Percentiles rank a stretch among this genome's conserved stretches.
phyloP scores from a whole-genome alignment of 495 filamentous ascomycete genomes.

The Hypoxylon rickii region DNA sequence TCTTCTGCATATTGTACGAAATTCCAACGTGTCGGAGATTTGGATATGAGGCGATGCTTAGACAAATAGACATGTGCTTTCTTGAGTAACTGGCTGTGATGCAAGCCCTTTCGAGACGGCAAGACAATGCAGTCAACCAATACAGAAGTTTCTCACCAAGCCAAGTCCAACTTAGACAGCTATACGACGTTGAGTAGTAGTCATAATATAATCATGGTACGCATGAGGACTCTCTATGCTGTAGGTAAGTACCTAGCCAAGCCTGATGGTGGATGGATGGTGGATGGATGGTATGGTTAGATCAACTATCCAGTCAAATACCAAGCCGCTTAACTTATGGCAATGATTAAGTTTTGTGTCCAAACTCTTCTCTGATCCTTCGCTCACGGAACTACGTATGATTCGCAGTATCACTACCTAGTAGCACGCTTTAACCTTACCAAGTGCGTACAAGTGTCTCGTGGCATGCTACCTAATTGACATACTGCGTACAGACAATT shows the following conservation, averaged over 20 bases:
- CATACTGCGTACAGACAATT: too few species aligned
- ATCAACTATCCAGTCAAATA: neutral
- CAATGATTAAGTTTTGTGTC: slow-evolving; percentile 12
- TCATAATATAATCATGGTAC: slow-evolving; percentile 4
- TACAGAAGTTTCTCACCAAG: neutral
- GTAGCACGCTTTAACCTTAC: slow-evolving; percentile 1
- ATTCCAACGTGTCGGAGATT: neutral
- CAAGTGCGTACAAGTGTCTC: slow-evolving; percentile 1
- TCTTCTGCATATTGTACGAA: neutral
- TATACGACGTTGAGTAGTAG: slow-evolving; percentile 12
- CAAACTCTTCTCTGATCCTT: slow-evolving; percentile 9
- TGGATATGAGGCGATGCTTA: neutral
- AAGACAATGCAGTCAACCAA: too few species aligned
- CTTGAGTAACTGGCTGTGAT: neutral
- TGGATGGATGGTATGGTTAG: neutral
- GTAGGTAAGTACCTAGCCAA: neutral
- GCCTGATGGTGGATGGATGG: neutral
- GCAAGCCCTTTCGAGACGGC: neutral
- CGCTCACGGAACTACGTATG: too few species aligned
- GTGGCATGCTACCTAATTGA: too few species aligned
- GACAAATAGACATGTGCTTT: too few species aligned
- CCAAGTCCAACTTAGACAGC: slow-evolving; percentile 1
- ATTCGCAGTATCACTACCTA: too few species aligned
- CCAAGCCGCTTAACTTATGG: slow-evolving; percentile 7
- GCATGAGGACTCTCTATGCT: too few species aligned